Evolutionary conservation across 371 early-diverging fungal genomes (phyloP).

Genomic region (Mortierella sp.): DNA sequence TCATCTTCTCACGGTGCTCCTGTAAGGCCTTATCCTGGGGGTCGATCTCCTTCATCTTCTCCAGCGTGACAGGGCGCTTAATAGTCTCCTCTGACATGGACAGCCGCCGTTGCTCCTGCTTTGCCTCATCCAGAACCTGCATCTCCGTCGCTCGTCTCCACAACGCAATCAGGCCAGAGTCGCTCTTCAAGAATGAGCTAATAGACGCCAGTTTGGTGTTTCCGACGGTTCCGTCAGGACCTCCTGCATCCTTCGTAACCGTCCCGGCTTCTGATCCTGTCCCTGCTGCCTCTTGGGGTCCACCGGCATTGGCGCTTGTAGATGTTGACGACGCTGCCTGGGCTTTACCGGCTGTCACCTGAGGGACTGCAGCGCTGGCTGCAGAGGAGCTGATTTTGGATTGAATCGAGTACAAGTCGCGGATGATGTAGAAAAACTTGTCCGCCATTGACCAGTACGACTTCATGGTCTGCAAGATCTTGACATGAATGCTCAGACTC

Average conservation of each 20-base stretch:
- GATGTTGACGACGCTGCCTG: not conserved
- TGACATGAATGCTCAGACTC: slow-evolving; percentile 65
- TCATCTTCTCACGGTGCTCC: slow-evolving; percentile 50
- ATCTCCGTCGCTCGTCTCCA: slow-evolving; percentile 55
- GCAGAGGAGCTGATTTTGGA: slow-evolving; percentile 55
- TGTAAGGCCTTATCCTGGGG: slow-evolving; percentile 30
- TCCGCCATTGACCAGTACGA: slow-evolving; percentile 75
- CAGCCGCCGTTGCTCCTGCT: slow-evolving; percentile 35
- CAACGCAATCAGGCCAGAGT: slow-evolving; percentile 49
- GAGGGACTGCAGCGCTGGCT: slow-evolving; percentile 11
- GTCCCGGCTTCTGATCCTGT: not conserved
- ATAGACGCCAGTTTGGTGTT: slow-evolving; percentile 43
- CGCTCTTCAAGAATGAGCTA: slow-evolving; percentile 54
- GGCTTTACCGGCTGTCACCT: slow-evolving; percentile 5
- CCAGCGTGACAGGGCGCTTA: slow-evolving; percentile 13
- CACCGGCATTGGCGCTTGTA: not conserved
- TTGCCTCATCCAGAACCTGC: slow-evolving; percentile 51
- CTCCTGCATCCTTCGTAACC: not conserved
- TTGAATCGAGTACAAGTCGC: slow-evolving; percentile 71
- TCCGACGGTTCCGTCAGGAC: not conserved
- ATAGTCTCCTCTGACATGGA: slow-evolving; percentile 32
- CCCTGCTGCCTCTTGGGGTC: not conserved
- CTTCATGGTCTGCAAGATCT: slow-evolving; percentile 65
- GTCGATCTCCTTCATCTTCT: slow-evolving; percentile 22
- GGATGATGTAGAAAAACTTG: slow-evolving; percentile 71